A percentile compares a stretch with the other conserved stretches of the same genome.
These are phyloP conservation scores for Pythium periplocum DNA, from an alignment of 352 stramenopile species.

Conservation along the genomic window DNA sequence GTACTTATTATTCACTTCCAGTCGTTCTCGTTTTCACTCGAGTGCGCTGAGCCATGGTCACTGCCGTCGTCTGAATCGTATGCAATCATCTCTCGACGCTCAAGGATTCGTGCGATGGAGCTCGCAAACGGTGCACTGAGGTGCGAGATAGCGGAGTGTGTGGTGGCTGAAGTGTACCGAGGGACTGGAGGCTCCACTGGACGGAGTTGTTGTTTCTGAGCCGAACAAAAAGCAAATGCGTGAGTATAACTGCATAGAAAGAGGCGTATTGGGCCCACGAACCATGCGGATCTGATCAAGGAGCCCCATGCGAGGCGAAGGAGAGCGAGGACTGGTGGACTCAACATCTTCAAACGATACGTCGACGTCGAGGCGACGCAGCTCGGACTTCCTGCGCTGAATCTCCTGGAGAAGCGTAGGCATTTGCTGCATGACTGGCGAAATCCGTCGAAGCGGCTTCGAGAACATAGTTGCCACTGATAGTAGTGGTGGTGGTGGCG, in stretches of 20 bases:
- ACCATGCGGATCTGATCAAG: slow-evolving; percentile 51
- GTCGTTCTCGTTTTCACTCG: slow-evolving; percentile 5
- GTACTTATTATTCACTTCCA: slow-evolving; percentile 8
- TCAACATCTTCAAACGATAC: background rate
- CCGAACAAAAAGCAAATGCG: slow-evolving; percentile 1
- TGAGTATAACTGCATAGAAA: background rate
- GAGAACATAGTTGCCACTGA: background rate
- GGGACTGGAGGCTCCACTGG: slow-evolving; percentile 23
- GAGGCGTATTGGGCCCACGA: background rate
- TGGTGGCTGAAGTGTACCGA: background rate
- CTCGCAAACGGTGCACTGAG: slow-evolving; percentile 32
- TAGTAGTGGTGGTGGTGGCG: slow-evolving; percentile 9
- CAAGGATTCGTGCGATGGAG: slow-evolving; percentile 60
- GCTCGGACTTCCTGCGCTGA: slow-evolving; percentile 6
- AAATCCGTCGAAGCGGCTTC: background rate
- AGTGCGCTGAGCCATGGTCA: slow-evolving; percentile 1
- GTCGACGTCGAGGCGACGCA: slow-evolving; percentile 6
- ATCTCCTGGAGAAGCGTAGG: slow-evolving; percentile 9
- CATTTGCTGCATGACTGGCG: background rate
- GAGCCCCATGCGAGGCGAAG: slow-evolving; percentile 24
- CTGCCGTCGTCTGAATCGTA: slow-evolving; percentile 49
- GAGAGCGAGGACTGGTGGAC: background rate
- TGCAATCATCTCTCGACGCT: slow-evolving; percentile 43
- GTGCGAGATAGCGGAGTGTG: slow-evolving; percentile 3
- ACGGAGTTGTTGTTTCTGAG: slow-evolving; percentile 41